phyloP scores from a whole-genome alignment of 768 basidiomycete species.

The Mycena galopus region DNA sequence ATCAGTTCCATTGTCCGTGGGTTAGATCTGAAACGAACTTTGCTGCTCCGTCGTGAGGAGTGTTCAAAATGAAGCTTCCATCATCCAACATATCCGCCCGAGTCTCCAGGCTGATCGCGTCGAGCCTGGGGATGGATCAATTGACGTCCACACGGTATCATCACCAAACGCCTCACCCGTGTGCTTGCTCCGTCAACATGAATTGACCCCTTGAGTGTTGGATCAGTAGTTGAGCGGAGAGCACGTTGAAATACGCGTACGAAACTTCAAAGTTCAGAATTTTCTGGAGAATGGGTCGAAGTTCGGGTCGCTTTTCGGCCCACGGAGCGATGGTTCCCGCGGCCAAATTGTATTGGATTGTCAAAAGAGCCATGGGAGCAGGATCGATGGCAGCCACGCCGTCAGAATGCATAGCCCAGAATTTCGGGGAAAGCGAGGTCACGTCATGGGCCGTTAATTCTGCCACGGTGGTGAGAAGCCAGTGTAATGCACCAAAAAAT shows the following conservation, averaged over 20 bases:
- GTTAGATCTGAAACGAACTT: slow-evolving; percentile 12
- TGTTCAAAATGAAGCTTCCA: slow-evolving; percentile 42
- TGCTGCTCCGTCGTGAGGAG: slow-evolving; percentile 24
- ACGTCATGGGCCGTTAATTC: slow-evolving; percentile 47
- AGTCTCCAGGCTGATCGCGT: slow-evolving; percentile 43
- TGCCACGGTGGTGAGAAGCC: slow-evolving; percentile 3
- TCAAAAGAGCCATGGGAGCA: slow-evolving; percentile 44
- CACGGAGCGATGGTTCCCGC: slow-evolving; percentile 46
- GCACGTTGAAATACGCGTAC: neutral
- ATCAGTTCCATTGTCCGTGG: neutral
- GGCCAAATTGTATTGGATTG: slow-evolving; percentile 50
- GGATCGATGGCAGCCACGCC: slow-evolving; percentile 45
- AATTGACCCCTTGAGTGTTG: neutral
- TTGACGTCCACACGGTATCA: too few species aligned
- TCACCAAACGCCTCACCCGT: neutral
- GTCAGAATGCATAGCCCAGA: slow-evolving; percentile 51
- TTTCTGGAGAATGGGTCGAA: slow-evolving; percentile 42
- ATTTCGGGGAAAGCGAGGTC: slow-evolving; percentile 43
- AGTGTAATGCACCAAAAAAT: neutral
- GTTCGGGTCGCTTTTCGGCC: slow-evolving; percentile 36
- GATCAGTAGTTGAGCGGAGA: neutral
- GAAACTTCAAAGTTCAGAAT: slow-evolving; percentile 46
- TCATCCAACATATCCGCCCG: slow-evolving; percentile 48
- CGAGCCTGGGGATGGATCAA: slow-evolving; percentile 31
- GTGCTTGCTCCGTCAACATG: neutral